Percentiles rank a stretch among this genome's conserved stretches.
Conservation (phyloP, 2,329 filamentous ascomycete species). For the Diatrype stigma region DNA sequence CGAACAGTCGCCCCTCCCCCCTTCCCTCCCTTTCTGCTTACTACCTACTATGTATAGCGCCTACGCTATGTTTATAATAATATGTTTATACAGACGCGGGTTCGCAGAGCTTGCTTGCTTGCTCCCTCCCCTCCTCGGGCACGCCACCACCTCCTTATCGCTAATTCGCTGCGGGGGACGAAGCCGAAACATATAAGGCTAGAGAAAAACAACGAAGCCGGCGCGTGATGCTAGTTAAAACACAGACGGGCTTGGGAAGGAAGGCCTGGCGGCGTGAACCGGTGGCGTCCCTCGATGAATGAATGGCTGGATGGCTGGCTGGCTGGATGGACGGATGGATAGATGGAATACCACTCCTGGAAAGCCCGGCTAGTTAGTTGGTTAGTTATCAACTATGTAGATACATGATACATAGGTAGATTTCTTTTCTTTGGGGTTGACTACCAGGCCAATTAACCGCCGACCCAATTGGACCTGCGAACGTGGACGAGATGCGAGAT, state of each 20-base stretch:
- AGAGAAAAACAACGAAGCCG: not conserved
- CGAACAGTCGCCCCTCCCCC: not conserved
- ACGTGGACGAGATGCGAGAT: constrained; percentile 1
- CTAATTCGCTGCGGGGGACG: not conserved
- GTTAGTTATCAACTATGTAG: no score
- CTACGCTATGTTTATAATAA: no score
- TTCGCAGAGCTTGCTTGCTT: not conserved
- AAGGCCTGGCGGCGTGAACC: not conserved
- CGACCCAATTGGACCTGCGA: not conserved
- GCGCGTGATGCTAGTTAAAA: not conserved
- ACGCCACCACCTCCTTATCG: not conserved
- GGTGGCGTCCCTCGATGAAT: not conserved
- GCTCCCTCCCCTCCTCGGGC: no score
- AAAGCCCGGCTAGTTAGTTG: not conserved
- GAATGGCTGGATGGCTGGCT: no score
- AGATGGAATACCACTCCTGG: not conserved
- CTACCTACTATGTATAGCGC: not conserved
- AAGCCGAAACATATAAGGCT: not conserved
- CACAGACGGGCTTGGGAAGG: not conserved
- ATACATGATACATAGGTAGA: no score
- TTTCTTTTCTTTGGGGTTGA: no score
- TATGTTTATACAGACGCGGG: not conserved
- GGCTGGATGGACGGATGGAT: no score
- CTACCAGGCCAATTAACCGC: constrained; percentile 1
- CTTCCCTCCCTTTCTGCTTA: no score